Evolutionary conservation across 805 yeast species (phyloP), one percentile per base, ranked within the genome.

Genomic region (Wickerhamiella azyma): DNA sequence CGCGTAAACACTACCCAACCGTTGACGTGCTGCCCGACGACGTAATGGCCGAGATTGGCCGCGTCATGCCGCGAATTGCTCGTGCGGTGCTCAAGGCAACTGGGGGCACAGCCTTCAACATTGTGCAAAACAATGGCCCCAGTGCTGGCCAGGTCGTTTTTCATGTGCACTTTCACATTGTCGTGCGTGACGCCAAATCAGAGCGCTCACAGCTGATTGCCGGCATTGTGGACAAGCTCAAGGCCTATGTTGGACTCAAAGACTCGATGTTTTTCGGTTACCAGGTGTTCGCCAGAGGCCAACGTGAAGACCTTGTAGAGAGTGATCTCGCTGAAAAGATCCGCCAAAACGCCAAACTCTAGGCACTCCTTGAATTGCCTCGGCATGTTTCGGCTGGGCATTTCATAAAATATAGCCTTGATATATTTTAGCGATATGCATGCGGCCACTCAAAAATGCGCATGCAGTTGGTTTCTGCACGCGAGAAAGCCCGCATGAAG

Each of bases 61-160:
- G 39, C 11, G 54, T 55, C 29, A 48, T 64, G 10, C 54, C 63
- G 10, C 37, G 45, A 2, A 55, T 63, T 14, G 51, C 59, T 21
- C 43, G 49, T 13, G 62, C 61, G 2, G 48, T 57, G 24, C 46
- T 46, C 18, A 35, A 50, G 9, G 52, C 51, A 16, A 45, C 54
- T 3, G 56, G 51, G 3, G 52, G 55, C 11, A 43, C 49, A 9
- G 64, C 59, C 7, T 62, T 55, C 54, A 65, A 65, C 43, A 52
- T 65, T 10, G 59, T 65, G 11, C 68, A 64, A 45, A 65, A 65
- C 53, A 65, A 89, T 60, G 96, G 97, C 0, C 78, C 80, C 0
- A 88, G 80, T 28, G 88, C 95, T 1, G 97, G 97, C 2, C 97
- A 89, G 60, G 75, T 85, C 8, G 79, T 89, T 1, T 94, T 94